Evolutionary conservation across 345 rosid genomes (phyloP), one percentile per base, ranked within the genome.

Genomic region (Linum usitatissimum): DNA sequence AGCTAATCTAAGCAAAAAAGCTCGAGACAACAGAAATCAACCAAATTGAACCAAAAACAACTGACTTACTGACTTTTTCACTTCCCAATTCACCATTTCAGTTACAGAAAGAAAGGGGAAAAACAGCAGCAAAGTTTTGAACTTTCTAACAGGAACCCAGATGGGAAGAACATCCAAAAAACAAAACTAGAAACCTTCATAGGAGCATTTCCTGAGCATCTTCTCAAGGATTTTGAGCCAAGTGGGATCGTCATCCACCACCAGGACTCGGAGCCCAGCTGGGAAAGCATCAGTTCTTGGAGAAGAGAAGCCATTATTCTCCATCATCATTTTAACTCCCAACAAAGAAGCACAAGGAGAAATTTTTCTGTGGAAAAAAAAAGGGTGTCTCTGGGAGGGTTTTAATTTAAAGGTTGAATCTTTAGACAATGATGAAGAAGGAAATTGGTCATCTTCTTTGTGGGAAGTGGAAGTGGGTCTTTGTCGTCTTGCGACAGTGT

Each of bases 211-310:
- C 63, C 80, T 93, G 63, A 93, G 97, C 99, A 93, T 93, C 90
- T 86, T 93, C 68, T 93, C 99, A 19, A 93, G 97, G 70, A 93
- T 93, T 75, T 90, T 93, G 59, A 89, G 76, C 99, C 99, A 93
- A 0, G 97, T 87, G 2, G 90, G 91, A 57, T 93, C 99, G 30
- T 93, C 99, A 54, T 93, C 97, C 17, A 93, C 99, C 1, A 93
- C 97, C 18, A 93, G 99, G 69, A 93, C 99, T 15, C 99, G 84
- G 39, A 93, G 88, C 55, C 94, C 97, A 62, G 83, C 84, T 20
- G 99, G 96, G 51, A 86, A 86, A 8, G 76, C 68, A 34, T 82
- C 83, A 55, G 49, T 72, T 64, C 82, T 76, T 30, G 86, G 84
- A 36, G 88, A 83, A 64, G 86, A 78, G 83, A 85, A 86, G 65